A percentile compares a stretch with the other conserved stretches of the same genome.
Conservation (phyloP, 208 protist genomes). For the Trypanosoma platydactyli region DNA sequence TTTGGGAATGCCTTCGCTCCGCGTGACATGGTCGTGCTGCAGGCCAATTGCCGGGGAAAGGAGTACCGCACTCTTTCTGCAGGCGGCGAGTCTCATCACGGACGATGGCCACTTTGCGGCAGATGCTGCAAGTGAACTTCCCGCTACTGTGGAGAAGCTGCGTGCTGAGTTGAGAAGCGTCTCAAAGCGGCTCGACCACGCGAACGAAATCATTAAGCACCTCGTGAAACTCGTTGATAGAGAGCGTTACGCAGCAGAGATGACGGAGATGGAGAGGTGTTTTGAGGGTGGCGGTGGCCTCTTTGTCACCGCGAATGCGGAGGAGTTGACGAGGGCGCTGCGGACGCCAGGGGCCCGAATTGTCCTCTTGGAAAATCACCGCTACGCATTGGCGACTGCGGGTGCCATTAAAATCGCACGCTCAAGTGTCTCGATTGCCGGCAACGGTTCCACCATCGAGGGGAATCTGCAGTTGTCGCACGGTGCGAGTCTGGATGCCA, state of each 20-base stretch:
- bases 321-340: constrained; percentile 43
- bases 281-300: constrained; percentile 41
- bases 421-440: constrained; percentile 49
- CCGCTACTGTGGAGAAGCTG: background rate
- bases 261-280: constrained; percentile 28
- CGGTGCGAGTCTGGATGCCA: constrained; percentile 41
- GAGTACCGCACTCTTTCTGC: background rate
- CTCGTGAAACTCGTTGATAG: constrained; percentile 34
- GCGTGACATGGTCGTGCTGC: background rate
- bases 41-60: background rate
- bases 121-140: background rate
- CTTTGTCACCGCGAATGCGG: constrained; percentile 46
- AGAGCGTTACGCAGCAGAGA: constrained; percentile 18
- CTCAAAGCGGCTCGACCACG: constrained; percentile 17
- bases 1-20: background rate
- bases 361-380: constrained; percentile 39
- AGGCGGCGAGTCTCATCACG: background rate
- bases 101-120: background rate
- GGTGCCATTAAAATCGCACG: constrained; percentile 34
- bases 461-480: constrained; percentile 39
- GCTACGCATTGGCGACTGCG: constrained; percentile 41
- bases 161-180: constrained; percentile 13
- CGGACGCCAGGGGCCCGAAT: constrained; percentile 49
- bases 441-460: constrained; percentile 53
- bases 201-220: constrained; percentile 27